Base-by-base conservation (phyloP, 331 rosid genomes). In the Rosa hybrid region DNA sequence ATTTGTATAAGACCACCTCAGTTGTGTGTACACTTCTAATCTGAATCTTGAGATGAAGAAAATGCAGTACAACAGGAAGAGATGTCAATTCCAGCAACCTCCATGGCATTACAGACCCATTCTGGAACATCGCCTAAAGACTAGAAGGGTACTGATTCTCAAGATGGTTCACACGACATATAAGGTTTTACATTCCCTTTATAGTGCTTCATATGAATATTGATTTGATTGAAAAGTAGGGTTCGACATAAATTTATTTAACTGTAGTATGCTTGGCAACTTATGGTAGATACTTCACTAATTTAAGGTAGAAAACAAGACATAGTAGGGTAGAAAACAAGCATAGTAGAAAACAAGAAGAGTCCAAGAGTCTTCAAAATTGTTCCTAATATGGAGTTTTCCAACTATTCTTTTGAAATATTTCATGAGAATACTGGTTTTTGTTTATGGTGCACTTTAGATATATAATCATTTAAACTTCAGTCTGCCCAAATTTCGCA, bases 21-120 rank as follows among this genome's bases (percentile, higher is more conserved):
- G 63, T 7, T 38, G 27, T 20, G 39, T 42, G 49, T 67, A 30
- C 74, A 67, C 63, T 60, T 54, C 8, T 85, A 59, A 18, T 62
- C 67, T 23, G 46, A 53, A 45, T 82, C 85, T 82, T 80, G 68
- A 77, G 82, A 7, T 34, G 87, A 77, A 44, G 87, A 72, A 63
- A 83, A 82, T 21, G 89, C 83, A 81, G 91, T 81, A 76, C 96
- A 93, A 78, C 96, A 96, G 70, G 94, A 87, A 72, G 99, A 89
- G 77, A 91, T 91, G 78, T 96, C 91, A 25, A 96, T 87, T 82
- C 97, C 99, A 39, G 98, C 99, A 78, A 93, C 98, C 83, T 95
- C 98, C 99, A 95, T 95, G 65, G 98, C 99, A 82, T 93, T 80
- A 88, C 94, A 88, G 73, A 95, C 99, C 99, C 98, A 95, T 83